phyloP scores from a whole-genome alignment of 257 asterid genomes.

The Primulina tabacum region DNA sequence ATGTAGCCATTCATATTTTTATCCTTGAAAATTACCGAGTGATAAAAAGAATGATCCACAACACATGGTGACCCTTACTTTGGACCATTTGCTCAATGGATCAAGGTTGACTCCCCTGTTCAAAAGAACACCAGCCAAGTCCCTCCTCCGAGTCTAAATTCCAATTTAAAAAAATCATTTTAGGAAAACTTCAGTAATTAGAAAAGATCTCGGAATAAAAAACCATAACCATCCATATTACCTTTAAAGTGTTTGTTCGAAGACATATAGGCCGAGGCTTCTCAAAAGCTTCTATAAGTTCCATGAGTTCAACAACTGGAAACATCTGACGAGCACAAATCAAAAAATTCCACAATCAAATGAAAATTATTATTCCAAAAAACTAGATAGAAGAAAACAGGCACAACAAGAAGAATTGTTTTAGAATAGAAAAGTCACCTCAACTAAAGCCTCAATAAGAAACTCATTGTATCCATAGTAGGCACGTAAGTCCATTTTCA shows the following conservation, averaged over 20 bases:
- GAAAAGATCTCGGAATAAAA: not conserved
- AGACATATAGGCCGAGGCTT: conserved; percentile 88
- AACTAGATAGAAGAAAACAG: not conserved
- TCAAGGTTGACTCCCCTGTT: conserved; percentile 97
- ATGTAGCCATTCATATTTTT: conserved; percentile 4
- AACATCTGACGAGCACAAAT: conserved; percentile 56
- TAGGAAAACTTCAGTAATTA: too few relatives aligned
- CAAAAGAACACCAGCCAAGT: conserved; percentile 85
- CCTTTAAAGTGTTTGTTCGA: conserved; percentile 90
- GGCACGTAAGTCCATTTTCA: conserved; percentile 59
- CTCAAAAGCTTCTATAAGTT: conserved; percentile 91
- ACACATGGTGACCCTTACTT: conserved; percentile 46
- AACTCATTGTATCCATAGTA: conserved; percentile 92
- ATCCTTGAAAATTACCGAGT: conserved; percentile 7
- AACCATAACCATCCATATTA: conserved; percentile 22
- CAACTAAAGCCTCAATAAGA: conserved; percentile 68
- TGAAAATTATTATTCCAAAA: not conserved
- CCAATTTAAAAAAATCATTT: not conserved
- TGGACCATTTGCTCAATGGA: conserved; percentile 97
- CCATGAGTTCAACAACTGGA: conserved; percentile 85
- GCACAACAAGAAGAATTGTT: not conserved
- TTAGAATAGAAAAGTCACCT: conserved; percentile 45
- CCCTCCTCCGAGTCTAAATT: conserved; percentile 86
- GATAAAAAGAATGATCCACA: conserved; percentile 1
- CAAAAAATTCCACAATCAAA: conserved; percentile 15